Percentiles rank a stretch among this genome's conserved stretches.
Conservation (phyloP, 768 basidiomycete species). For the Amanita muscaria region DNA sequence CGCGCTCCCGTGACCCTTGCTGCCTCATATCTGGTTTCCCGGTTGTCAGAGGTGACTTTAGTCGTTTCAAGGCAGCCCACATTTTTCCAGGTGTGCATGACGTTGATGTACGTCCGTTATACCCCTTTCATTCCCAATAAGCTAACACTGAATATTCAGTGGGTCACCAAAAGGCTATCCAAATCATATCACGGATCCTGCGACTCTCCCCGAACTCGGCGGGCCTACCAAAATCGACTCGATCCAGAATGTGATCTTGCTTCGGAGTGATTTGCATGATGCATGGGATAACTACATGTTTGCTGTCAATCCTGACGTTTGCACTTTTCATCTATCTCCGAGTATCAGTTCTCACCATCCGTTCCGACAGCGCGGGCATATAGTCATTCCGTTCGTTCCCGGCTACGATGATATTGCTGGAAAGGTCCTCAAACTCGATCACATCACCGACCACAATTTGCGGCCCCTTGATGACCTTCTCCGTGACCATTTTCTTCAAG, state of each 20-base stretch:
- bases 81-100: no score
- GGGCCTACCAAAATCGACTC: neutral
- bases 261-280: neutral
- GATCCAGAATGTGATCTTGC: neutral
- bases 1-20: neutral
- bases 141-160: no score
- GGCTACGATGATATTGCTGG: neutral
- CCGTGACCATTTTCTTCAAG: constrained; percentile 2
- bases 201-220: neutral
- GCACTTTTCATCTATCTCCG: neutral
- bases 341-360: neutral
- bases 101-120: no score
- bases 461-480: neutral
- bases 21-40: constrained; percentile 1
- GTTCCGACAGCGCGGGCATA: neutral
- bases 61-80: no score
- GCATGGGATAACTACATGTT: neutral
- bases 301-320: constrained; percentile 1
- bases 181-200: neutral
- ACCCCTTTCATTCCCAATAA: no score
- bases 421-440: no score
- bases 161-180: neutral
- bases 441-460: no score
- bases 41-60: no score
- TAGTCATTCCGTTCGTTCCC: neutral